A percentile compares a stretch with the other conserved stretches of the same genome.
Conservation (phyloP, 2,329 filamentous ascomycete species). For the Pseudogymnoascus sp. region DNA sequence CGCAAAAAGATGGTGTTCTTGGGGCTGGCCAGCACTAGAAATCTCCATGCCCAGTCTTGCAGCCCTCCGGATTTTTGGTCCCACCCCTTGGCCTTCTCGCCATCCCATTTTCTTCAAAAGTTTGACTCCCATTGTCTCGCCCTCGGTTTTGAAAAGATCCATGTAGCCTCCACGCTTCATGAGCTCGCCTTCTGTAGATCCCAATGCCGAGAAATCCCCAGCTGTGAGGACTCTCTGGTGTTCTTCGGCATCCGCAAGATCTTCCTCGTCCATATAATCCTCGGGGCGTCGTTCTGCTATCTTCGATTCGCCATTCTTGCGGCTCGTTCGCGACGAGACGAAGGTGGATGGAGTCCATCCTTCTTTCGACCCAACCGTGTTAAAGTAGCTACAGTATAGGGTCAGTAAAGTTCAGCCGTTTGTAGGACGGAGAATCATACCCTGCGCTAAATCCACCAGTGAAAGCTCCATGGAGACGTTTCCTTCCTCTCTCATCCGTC, state of each 20-base stretch:
- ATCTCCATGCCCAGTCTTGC: constrained; percentile 53
- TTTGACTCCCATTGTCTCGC: constrained; percentile 80
- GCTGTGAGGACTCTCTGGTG: constrained; percentile 64
- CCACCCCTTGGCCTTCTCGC: constrained; percentile 88
- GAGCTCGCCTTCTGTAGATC: constrained; percentile 51
- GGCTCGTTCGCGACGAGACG: constrained; percentile 76
- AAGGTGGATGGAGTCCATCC: constrained; percentile 92
- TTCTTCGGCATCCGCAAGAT: constrained; percentile 78
- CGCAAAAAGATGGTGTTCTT: constrained; percentile 65
- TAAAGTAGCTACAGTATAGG: constrained; percentile 65
- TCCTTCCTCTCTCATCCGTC: constrained; percentile 81
- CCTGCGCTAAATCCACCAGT: constrained; percentile 95
- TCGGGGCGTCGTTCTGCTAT: constrained; percentile 56
- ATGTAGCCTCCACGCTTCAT: constrained; percentile 47
- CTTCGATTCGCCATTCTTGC: constrained; percentile 57
- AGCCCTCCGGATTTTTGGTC: constrained; percentile 69
- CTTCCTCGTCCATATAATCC: constrained; percentile 98
- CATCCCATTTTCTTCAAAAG: constrained; percentile 89
- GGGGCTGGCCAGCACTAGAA: constrained; percentile 31
- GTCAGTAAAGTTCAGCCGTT: constrained; percentile 27
- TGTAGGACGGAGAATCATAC: constrained; percentile 41
- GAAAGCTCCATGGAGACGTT: constrained; percentile 90
- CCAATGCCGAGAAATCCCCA: constrained; percentile 66
- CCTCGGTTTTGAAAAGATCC: constrained; percentile 61
- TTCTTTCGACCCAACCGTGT: constrained; percentile 96